Percentiles rank a stretch among this genome's conserved stretches.
Conservation (phyloP, 768 basidiomycete species). For the Leccinum variicolor region DNA sequence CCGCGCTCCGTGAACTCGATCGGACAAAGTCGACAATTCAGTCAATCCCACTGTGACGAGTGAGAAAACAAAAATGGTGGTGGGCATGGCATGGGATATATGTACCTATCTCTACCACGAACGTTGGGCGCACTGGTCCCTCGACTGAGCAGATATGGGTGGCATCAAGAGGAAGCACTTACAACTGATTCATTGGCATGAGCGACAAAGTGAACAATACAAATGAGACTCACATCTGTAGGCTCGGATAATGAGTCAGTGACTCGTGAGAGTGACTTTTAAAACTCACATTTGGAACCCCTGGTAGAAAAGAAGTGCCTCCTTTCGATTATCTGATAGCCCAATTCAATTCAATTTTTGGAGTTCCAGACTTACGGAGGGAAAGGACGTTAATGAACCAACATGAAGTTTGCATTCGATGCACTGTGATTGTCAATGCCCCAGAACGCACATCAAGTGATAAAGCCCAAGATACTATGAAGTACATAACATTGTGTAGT, state of each 20-base stretch:
- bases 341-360: not conserved
- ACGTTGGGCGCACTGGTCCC: not conserved
- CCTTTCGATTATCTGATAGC: not conserved
- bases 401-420: not conserved
- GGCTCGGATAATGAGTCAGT: not conserved
- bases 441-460: not conserved
- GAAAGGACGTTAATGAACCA: not conserved
- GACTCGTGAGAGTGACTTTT: no score
- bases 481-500: not conserved
- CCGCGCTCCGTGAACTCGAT: not conserved
- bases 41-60: not conserved
- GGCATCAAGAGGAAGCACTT: not conserved
- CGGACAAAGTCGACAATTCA: not conserved
- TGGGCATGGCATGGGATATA: no score
- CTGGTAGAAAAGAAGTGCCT: conserved; percentile 10
- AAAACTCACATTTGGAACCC: conserved; percentile 2
- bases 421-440: not conserved
- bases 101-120: not conserved
- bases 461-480: not conserved
- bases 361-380: not conserved
- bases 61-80: no score
- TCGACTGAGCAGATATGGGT: not conserved
- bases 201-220: not conserved
- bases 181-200: not conserved
- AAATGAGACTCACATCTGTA: conserved; percentile 9